phyloP scores from a whole-genome alignment of 371 early-diverging fungal genomes.

The Agmasoma carcini region DNA sequence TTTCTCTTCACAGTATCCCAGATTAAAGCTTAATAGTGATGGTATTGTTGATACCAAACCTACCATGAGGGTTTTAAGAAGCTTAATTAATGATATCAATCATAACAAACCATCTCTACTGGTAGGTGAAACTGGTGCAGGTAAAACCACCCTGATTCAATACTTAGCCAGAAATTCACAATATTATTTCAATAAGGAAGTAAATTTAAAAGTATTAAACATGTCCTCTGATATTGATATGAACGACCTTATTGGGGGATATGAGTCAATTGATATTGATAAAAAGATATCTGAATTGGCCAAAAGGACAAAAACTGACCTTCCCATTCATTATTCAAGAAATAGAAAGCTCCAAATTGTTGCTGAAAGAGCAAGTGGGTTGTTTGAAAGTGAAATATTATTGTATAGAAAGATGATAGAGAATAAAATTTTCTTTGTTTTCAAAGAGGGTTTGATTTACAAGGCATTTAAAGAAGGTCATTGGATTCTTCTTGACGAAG shows the following conservation, averaged over 20 bases:
- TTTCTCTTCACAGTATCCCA: not conserved
- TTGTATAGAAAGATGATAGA: constrained; percentile 16
- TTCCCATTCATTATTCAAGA: not conserved
- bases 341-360: too few relatives aligned
- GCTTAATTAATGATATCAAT: constrained; percentile 23
- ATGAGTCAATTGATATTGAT: constrained; percentile 42
- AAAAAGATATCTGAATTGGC: constrained; percentile 28
- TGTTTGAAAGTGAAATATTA: not conserved
- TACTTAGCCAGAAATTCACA: constrained; percentile 62
- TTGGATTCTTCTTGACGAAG: constrained; percentile 94
- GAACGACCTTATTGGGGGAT: constrained; percentile 73
- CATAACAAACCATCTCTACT: constrained; percentile 66
- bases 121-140: constrained; percentile 95
- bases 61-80: constrained; percentile 8
- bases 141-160: constrained; percentile 93
- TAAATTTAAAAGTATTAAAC: constrained; percentile 68
- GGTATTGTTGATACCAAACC: constrained; percentile 22
- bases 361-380: too few relatives aligned
- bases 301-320: constrained; percentile 3
- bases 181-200: constrained; percentile 52
- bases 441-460: constrained; percentile 76
- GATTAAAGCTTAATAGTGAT: not conserved
- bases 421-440: constrained; percentile 65
- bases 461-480: constrained; percentile 74
- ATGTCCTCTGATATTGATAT: constrained; percentile 90